Conservation (phyloP, 176 grass and related monocot species). For the Ensete glaucum region DNA sequence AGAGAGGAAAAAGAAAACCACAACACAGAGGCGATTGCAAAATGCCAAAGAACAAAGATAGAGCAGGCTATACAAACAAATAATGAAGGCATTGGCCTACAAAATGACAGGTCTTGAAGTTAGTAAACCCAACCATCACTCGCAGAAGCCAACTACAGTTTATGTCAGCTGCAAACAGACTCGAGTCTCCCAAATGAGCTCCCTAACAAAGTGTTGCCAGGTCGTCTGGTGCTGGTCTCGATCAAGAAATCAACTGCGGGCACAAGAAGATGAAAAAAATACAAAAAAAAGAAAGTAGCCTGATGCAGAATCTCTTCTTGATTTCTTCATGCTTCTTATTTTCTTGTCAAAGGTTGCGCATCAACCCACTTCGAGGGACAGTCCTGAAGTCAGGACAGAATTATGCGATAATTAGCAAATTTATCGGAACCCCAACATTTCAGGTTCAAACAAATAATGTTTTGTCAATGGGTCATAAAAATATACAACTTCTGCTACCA, state of each 20-base stretch:
- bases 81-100: background rate
- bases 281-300: background rate
- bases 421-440: background rate
- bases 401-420: background rate
- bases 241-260: background rate
- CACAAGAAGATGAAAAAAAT: background rate
- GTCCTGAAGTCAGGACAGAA: constrained; percentile 36
- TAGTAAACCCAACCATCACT: constrained; percentile 4
- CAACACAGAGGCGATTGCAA: constrained; percentile 1
- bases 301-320: constrained; percentile 4
- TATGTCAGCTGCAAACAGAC: background rate
- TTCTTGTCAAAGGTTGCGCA: constrained; percentile 63
- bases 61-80: constrained; percentile 14
- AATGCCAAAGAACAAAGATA: background rate
- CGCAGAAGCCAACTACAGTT: background rate
- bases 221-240: background rate
- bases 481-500: too few relatives aligned
- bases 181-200: background rate
- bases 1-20: background rate
- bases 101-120: constrained; percentile 3
- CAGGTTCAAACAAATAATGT: too few relatives aligned
- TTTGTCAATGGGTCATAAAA: too few relatives aligned
- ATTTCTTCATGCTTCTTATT: background rate
- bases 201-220: background rate
- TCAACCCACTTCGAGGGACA: constrained; percentile 48